Conservation (phyloP, 345 rosid genomes). For the Brassica cretica region DNA sequence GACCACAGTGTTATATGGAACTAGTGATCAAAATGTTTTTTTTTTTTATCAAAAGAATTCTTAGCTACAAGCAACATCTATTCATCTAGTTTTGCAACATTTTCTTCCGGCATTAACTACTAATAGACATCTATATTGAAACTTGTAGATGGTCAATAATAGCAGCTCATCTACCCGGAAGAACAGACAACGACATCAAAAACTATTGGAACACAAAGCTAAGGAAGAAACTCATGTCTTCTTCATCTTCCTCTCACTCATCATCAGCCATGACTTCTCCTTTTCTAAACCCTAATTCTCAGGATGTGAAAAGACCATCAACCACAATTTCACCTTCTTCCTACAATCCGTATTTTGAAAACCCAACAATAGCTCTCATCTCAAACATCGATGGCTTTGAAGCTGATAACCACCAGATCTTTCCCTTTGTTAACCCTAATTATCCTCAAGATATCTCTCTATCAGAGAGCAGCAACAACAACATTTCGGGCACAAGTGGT, state of each 20-base stretch:
- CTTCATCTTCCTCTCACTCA: slow-evolving; percentile 32
- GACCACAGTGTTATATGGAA: background rate
- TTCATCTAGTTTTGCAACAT: slow-evolving; percentile 14
- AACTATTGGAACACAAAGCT: slow-evolving; percentile 97
- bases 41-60: background rate
- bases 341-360: slow-evolving; percentile 38
- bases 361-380: slow-evolving; percentile 37
- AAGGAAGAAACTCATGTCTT: slow-evolving; percentile 72
- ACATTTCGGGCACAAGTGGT: slow-evolving; percentile 25
- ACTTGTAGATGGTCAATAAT: slow-evolving; percentile 91
- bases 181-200: slow-evolving; percentile 94
- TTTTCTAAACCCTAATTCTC: slow-evolving; percentile 33
- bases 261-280: slow-evolving; percentile 30
- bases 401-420: slow-evolving; percentile 16
- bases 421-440: slow-evolving; percentile 22
- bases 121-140: slow-evolving; percentile 2
- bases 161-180: slow-evolving; percentile 92
- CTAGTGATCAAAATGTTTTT: background rate
- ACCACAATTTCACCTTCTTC: slow-evolving; percentile 41
- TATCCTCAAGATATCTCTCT: slow-evolving; percentile 29
- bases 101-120: slow-evolving; percentile 22
- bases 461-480: slow-evolving; percentile 18
- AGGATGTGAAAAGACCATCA: slow-evolving; percentile 44
- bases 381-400: slow-evolving; percentile 32
- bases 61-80: slow-evolving; percentile 4